Evolutionary conservation across 352 stramenopile species (phyloP).

Genomic region (Pythium coloratum): DNA sequence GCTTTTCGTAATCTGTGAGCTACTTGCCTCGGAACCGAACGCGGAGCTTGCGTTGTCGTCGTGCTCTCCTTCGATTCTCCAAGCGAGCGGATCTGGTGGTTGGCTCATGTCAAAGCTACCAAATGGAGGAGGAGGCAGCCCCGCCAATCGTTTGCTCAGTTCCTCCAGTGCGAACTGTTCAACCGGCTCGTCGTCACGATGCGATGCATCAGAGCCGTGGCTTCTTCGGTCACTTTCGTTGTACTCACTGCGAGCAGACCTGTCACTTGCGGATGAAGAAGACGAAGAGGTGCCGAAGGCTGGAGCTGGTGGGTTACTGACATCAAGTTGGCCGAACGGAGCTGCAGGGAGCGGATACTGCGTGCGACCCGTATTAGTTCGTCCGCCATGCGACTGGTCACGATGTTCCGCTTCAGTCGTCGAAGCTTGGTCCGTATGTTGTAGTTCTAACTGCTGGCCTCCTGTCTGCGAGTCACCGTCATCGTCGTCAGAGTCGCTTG

Average conservation of each 20-base stretch:
- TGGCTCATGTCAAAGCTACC: slow-evolving; percentile 48
- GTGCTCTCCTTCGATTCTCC: slow-evolving; percentile 6
- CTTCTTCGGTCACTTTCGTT: not conserved
- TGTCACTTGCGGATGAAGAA: not conserved
- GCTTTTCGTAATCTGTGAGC: not conserved
- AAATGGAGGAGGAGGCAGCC: slow-evolving; percentile 39
- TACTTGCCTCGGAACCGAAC: not conserved
- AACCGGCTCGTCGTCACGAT: not conserved
- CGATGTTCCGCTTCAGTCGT: not conserved
- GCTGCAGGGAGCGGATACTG: not conserved
- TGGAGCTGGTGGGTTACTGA: slow-evolving; percentile 11
- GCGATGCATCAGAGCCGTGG: not conserved
- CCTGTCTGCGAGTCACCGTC: not conserved
- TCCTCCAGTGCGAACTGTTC: slow-evolving; percentile 23
- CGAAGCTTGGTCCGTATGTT: not conserved
- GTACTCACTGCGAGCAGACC: not conserved
- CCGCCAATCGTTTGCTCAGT: slow-evolving; percentile 27
- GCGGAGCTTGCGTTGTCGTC: not conserved
- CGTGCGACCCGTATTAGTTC: not conserved
- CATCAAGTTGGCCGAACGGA: slow-evolving; percentile 4
- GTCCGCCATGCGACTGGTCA: not conserved
- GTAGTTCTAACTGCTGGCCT: not conserved
- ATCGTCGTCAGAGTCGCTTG: slow-evolving; percentile 9
- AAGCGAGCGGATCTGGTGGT: slow-evolving; percentile 33
- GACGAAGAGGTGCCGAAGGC: slow-evolving; percentile 2